Conservation (phyloP, 768 basidiomycete species). For the Flagelloscypha sp. region DNA sequence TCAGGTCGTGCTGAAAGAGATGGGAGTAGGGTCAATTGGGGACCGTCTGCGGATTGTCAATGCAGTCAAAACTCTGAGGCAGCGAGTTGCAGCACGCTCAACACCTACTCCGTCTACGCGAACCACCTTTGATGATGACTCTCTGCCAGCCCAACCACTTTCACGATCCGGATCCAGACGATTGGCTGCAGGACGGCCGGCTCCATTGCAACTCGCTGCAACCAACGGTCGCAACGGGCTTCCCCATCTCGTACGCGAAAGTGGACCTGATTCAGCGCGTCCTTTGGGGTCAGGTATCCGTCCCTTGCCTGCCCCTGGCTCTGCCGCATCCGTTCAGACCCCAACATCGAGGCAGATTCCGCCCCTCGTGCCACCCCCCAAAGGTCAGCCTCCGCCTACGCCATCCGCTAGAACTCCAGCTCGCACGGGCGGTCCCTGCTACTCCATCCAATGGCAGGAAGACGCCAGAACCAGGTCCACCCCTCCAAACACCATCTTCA, state of each 20-base stretch:
- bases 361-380: no score
- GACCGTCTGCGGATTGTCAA: constrained; percentile 83
- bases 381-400: no score
- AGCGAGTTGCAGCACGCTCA: constrained; percentile 33
- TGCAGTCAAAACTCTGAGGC: constrained; percentile 73
- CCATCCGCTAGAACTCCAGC: constrained; percentile 6
- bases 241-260: constrained; percentile 64
- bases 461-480: constrained; percentile 29
- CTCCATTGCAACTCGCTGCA: constrained; percentile 68
- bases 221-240: constrained; percentile 50
- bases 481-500: constrained; percentile 26
- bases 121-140: constrained; percentile 3
- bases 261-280: constrained; percentile 46
- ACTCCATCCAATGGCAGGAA: no score
- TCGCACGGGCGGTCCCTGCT: no score
- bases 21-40: constrained; percentile 84
- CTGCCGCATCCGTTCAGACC: constrained; percentile 4
- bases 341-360: no score
- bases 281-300: constrained; percentile 16
- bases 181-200: constrained; percentile 60
- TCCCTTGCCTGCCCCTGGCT: constrained; percentile 21
- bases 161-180: constrained; percentile 9
- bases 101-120: constrained; percentile 7
- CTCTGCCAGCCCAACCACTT: constrained; percentile 3
- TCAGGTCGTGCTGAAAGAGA: constrained; percentile 78